These are phyloP conservation scores for Trapa bicornis DNA, from an alignment of 345 rosid genomes.

Conservation along the genomic window DNA sequence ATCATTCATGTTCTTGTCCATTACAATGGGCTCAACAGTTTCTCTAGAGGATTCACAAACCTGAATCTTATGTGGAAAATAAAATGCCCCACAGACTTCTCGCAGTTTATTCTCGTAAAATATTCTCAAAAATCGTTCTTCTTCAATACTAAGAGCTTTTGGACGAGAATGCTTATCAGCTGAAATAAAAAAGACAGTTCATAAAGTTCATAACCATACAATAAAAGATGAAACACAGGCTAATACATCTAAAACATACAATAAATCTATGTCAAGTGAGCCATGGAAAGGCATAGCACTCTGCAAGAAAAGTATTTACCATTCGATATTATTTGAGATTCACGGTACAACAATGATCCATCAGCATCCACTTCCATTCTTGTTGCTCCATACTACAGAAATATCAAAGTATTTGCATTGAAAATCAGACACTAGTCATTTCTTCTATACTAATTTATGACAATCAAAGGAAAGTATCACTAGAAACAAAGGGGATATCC, in stretches of 20 bases:
- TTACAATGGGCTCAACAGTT: background rate
- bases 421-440: background rate
- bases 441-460: background rate
- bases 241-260: background rate
- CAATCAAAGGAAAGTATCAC: background rate
- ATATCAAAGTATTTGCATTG: constrained; percentile 4
- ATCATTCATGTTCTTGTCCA: background rate
- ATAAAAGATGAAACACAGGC: background rate
- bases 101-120: constrained; percentile 83
- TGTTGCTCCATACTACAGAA: constrained; percentile 59
- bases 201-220: constrained; percentile 1
- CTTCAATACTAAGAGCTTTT: constrained; percentile 72
- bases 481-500: background rate
- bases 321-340: constrained; percentile 38
- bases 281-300: background rate
- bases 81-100: constrained; percentile 93
- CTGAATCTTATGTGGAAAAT: constrained; percentile 96
- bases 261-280: background rate
- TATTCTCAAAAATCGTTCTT: constrained; percentile 80
- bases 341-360: constrained; percentile 70
- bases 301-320: constrained; percentile 20
- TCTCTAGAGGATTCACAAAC: constrained; percentile 16
- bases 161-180: constrained; percentile 74
- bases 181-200: constrained; percentile 12
- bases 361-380: constrained; percentile 77